These are phyloP conservation scores for Scopulariopsis brevicaulis DNA, from an alignment of 2,329 filamentous ascomycete species.

Conservation along the genomic window DNA sequence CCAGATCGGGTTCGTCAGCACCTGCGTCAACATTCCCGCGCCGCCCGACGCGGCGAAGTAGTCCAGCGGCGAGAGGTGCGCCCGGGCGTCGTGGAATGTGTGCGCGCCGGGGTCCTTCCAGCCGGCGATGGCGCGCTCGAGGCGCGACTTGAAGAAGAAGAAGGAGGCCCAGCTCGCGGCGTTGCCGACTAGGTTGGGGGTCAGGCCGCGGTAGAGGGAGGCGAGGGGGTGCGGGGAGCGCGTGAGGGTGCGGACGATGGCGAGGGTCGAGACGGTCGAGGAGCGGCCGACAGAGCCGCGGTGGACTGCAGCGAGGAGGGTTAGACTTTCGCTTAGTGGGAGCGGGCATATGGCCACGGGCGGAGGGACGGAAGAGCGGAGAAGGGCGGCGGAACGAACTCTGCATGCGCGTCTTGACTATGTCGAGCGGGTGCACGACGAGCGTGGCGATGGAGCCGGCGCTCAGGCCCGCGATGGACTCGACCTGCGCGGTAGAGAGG, in stretches of 20 bases:
- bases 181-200: slow-evolving; percentile 85
- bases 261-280: slow-evolving; percentile 28
- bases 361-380: no score
- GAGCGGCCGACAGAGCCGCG: slow-evolving; percentile 25
- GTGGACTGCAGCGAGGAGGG: slow-evolving; percentile 28
- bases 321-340: neutral
- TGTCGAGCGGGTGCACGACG: slow-evolving; percentile 82
- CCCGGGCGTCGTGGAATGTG: slow-evolving; percentile 3
- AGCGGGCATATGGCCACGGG: no score
- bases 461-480: slow-evolving; percentile 80
- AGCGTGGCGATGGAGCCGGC: slow-evolving; percentile 82
- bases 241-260: slow-evolving; percentile 37
- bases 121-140: slow-evolving; percentile 32
- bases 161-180: slow-evolving; percentile 85
- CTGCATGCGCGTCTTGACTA: slow-evolving; percentile 94
- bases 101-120: slow-evolving; percentile 9
- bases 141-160: slow-evolving; percentile 62
- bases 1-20: slow-evolving; percentile 92
- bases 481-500: slow-evolving; percentile 67
- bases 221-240: slow-evolving; percentile 43
- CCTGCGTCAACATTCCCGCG: slow-evolving; percentile 61
- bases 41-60: slow-evolving; percentile 71
- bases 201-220: slow-evolving; percentile 79
- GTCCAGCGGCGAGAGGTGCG: slow-evolving; percentile 47
- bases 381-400: slow-evolving; percentile 34